A percentile compares a stretch with the other conserved stretches of the same genome.
These are phyloP conservation scores for Yamadazyma sp. DNA, from an alignment of 1,139 yeast species.

Conservation along the genomic window DNA sequence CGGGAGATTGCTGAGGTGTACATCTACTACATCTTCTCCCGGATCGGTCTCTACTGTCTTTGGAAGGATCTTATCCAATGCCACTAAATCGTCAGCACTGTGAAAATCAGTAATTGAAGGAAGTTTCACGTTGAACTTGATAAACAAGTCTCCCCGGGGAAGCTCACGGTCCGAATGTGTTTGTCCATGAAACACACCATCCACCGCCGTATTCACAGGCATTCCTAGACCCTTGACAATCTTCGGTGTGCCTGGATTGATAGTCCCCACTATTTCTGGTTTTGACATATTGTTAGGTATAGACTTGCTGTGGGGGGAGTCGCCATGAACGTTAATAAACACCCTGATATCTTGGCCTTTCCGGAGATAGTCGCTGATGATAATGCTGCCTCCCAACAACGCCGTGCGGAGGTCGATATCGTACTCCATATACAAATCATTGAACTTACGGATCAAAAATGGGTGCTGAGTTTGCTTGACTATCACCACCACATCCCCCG, in stretches of 20 bases:
- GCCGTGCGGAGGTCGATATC: conserved; percentile 54
- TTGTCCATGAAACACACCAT: conserved; percentile 19
- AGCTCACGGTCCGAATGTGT: conserved; percentile 15
- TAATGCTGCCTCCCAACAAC: conserved; percentile 53
- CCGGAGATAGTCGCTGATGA: conserved; percentile 41
- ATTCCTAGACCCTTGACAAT: conserved; percentile 53
- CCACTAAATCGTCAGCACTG: conserved; percentile 3
- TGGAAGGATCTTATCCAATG: not conserved
- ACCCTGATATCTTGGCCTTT: conserved; percentile 45
- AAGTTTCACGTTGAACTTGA: conserved; percentile 39
- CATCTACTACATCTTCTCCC: conserved; percentile 9
- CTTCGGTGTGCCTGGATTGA: conserved; percentile 47
- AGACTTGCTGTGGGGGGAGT: conserved; percentile 20
- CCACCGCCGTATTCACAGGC: conserved; percentile 56
- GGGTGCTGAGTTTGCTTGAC: conserved; percentile 35
- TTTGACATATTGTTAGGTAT: conserved; percentile 23
- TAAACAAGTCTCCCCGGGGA: conserved; percentile 39
- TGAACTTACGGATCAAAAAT: conserved; percentile 47
- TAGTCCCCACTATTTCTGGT: conserved; percentile 50
- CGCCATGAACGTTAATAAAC: conserved; percentile 39
- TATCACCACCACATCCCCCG: conserved; percentile 65
- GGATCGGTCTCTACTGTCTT: not conserved
- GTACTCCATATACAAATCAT: conserved; percentile 47
- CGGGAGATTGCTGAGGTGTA: conserved; percentile 27
- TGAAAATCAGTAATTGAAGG: conserved; percentile 32